These are phyloP conservation scores for Apostasia shenzhenica DNA, from an alignment of 106 monocot genomes.

Conservation along the genomic window DNA sequence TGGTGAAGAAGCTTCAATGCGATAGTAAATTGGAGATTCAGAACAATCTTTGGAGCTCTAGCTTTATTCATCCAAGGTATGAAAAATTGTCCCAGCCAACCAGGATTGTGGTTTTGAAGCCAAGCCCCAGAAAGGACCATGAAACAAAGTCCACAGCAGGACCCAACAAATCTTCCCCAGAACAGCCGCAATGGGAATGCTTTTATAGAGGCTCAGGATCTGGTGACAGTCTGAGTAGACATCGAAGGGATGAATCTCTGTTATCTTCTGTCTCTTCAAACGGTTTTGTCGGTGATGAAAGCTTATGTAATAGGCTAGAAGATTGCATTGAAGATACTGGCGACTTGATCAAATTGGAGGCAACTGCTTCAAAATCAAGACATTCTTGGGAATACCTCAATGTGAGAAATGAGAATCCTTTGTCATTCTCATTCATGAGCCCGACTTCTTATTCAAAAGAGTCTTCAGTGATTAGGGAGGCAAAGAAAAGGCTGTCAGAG, in stretches of 20 bases:
- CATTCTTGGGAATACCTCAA: slow-evolving; percentile 27
- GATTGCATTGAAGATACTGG: slow-evolving; percentile 25
- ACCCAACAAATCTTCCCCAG: slow-evolving; percentile 6
- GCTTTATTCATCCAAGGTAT: slow-evolving; percentile 10
- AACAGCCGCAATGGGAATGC: background rate
- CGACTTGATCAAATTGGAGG: slow-evolving; percentile 48
- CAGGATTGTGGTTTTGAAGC: slow-evolving; percentile 67
- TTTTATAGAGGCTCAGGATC: background rate
- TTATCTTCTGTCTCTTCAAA: slow-evolving; percentile 43
- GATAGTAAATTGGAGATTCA: slow-evolving; percentile 7
- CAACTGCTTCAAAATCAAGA: slow-evolving; percentile 37
- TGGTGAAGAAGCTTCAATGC: background rate
- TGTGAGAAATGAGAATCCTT: slow-evolving; percentile 24
- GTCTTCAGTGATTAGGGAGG: slow-evolving; percentile 51
- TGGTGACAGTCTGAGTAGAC: slow-evolving; percentile 18
- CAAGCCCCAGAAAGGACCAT: slow-evolving; percentile 28
- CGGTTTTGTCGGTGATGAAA: slow-evolving; percentile 45
- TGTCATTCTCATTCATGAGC: slow-evolving; percentile 25
- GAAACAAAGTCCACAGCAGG: slow-evolving; percentile 9
- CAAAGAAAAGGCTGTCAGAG: slow-evolving; percentile 58
- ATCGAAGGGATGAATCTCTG: slow-evolving; percentile 20
- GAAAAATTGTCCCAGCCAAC: slow-evolving; percentile 31
- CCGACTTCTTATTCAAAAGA: slow-evolving; percentile 28
- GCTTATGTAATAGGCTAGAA: slow-evolving; percentile 38
- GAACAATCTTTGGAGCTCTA: slow-evolving; percentile 22